Evolutionary conservation across 176 grass and related monocot species (phyloP).

Genomic region (Aegilops speltoides): DNA sequence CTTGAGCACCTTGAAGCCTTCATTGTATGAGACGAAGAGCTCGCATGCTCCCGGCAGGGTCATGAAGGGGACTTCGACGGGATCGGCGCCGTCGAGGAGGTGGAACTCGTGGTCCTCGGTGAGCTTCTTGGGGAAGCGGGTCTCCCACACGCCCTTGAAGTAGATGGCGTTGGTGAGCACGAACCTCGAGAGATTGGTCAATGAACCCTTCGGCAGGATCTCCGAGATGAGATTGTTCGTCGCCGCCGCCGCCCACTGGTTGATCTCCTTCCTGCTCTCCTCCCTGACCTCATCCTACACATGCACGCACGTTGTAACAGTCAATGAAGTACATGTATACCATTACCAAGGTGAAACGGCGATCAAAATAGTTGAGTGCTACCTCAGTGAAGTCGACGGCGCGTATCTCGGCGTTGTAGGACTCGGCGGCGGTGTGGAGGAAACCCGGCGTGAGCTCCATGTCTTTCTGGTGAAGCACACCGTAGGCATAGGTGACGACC

Average conservation of each 20-base stretch:
- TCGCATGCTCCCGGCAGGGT: background rate
- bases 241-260: background rate
- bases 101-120: background rate
- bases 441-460: too few species aligned
- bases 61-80: slow-evolving; percentile 18
- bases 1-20: background rate
- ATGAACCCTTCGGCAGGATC: background rate
- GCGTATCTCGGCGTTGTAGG: too few species aligned
- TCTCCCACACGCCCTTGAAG: slow-evolving; percentile 38
- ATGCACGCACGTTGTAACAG: too few species aligned
- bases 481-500: too few species aligned
- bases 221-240: background rate
- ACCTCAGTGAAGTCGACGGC: too few species aligned
- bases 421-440: too few species aligned
- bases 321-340: too few species aligned
- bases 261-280: background rate
- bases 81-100: background rate
- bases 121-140: background rate
- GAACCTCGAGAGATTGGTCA: background rate
- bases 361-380: too few species aligned
- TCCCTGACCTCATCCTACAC: background rate
- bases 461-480: too few species aligned
- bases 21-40: too few species aligned
- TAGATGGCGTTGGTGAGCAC: slow-evolving; percentile 33
- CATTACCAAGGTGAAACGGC: too few species aligned